Evolutionary conservation across 208 protist genomes (phyloP), one percentile per base, ranked within the genome.

Genomic region (Leishmania major): DNA sequence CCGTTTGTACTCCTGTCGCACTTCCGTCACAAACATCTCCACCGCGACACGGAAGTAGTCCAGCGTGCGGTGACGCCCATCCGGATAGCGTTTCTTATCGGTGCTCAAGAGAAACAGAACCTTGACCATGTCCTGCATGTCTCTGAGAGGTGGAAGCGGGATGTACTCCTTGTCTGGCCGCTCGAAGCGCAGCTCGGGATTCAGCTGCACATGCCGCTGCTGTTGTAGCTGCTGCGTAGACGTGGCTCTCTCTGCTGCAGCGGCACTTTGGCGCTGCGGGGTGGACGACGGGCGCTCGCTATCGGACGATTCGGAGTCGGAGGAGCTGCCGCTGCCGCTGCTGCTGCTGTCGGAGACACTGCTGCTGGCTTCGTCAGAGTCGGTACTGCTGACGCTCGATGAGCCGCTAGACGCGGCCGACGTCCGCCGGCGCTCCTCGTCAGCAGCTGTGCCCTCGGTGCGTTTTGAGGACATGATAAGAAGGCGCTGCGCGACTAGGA

Each of bases 31-130:
- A 75, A 97, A 97, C 91, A 96, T 94, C 80, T 97, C 90, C 19
- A 95, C 82, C 62, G 94, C 89, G 10, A 86, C 90, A 35, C 92
- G 89, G 73, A 96, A 92, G 84, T 95, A 95, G 78, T 96, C 94
- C 35, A 96, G 76, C 79, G 89, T 88, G 45, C 94, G 91, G 75
- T 97, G 90, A 0, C 86, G 88, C 22, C 90, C 87, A 60, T 94
- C 89, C 17, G 94, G 92, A 81, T 94, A 97, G 1, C 71, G 79
- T 31, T 82, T 70, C 51, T 88, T 89, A 78, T 97, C 90, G 60
- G 83, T 79, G 13, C 88, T 75, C 45, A 95, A 77, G 73, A 75
- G 57, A 25, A 81, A 88, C 60, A 97, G 77, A 35, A 87, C 78
- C 62, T 49, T 77, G 1, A 66, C 37, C 51, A 88, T 66, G 57